phyloP scores from a whole-genome alignment of 1,284 basidiomycete species.

The Stygiomarasmius scandens region DNA sequence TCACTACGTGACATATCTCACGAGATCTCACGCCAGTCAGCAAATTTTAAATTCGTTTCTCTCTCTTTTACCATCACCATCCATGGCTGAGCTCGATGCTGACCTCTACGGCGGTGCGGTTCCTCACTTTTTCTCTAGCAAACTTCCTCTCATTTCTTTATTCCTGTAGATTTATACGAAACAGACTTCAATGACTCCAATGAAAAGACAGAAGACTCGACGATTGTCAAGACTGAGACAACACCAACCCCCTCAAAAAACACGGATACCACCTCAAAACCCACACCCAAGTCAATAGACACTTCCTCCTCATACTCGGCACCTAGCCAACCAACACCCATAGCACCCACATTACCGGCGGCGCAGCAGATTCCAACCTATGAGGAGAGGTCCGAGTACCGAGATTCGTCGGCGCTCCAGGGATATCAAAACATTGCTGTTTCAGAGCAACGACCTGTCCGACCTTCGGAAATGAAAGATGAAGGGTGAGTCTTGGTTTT shows the following conservation, averaged over 20 bases:
- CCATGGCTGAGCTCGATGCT: conserved; percentile 79
- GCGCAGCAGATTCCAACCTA: conserved; percentile 78
- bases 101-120: conserved; percentile 79
- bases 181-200: conserved; percentile 56
- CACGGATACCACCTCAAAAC: conserved; percentile 6
- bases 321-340: conserved; percentile 22
- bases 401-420: conserved; percentile 36
- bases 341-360: conserved; percentile 30
- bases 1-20: background rate
- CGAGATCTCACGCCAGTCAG: background rate
- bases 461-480: conserved; percentile 96
- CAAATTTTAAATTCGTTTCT: background rate
- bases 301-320: conserved; percentile 12
- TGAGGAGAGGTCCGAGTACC: conserved; percentile 61
- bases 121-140: conserved; percentile 2
- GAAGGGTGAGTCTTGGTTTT: conserved; percentile 83
- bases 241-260: conserved; percentile 26
- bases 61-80: conserved; percentile 4
- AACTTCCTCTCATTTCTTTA: background rate
- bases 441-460: conserved; percentile 63
- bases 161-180: conserved; percentile 70
- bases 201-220: conserved; percentile 18
- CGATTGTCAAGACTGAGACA: conserved; percentile 28
- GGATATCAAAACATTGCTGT: conserved; percentile 48
- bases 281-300: conserved; percentile 17